Conservation (phyloP, 2,329 filamentous ascomycete genomes). For the Xylariales sp. region DNA sequence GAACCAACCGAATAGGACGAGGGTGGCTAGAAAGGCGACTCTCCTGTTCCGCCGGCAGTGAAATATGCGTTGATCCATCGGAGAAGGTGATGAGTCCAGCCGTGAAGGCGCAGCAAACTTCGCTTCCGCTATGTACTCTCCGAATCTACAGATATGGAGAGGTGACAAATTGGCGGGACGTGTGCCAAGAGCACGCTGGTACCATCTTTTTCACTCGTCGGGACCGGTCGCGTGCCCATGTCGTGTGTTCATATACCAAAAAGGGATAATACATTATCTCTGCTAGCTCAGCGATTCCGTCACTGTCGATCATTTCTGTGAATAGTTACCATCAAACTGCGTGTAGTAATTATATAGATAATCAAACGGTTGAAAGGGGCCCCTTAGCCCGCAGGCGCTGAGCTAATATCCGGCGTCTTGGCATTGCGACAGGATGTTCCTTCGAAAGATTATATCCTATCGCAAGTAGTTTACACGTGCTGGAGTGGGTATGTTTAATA, state of each 20-base stretch:
- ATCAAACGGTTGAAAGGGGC: constrained; percentile 5
- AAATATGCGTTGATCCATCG: constrained; percentile 43
- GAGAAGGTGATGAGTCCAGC: constrained; percentile 30
- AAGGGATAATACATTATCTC: constrained; percentile 17
- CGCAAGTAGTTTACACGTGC: too few relatives aligned
- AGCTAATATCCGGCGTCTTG: constrained; percentile 19
- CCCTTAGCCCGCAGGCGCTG: too few relatives aligned
- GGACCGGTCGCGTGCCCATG: constrained; percentile 22
- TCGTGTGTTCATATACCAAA: constrained; percentile 30
- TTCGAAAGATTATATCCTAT: constrained; percentile 11
- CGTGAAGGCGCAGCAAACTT: constrained; percentile 13
- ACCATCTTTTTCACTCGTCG: not conserved
- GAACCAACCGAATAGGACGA: constrained; percentile 30
- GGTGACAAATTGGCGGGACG: constrained; percentile 6
- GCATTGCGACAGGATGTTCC: not conserved
- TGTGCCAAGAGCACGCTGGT: constrained; percentile 15
- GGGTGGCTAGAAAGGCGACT: constrained; percentile 35
- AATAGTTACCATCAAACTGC: not conserved
- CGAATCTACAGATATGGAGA: not conserved
- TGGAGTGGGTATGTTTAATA: constrained; percentile 1
- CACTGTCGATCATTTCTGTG: constrained; percentile 15
- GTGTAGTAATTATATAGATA: constrained; percentile 17
- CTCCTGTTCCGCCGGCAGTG: constrained; percentile 42
- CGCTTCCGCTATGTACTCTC: constrained; percentile 11
- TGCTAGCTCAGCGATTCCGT: not conserved